phyloP scores from a whole-genome alignment of 2,329 filamentous ascomycete genomes.

The Xylaria sp. region DNA sequence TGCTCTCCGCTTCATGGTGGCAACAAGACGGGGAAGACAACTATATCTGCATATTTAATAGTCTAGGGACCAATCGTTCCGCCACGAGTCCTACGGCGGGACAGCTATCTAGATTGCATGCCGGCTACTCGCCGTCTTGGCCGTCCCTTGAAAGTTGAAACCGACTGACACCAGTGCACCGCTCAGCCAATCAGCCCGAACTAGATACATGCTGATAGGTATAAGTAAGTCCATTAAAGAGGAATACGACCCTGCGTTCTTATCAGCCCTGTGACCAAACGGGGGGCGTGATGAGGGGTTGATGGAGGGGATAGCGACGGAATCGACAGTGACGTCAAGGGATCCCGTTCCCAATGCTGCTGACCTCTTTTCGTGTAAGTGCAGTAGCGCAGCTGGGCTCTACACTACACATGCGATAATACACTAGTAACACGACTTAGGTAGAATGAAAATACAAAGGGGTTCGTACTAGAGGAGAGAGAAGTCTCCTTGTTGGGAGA shows the following conservation, averaged over 20 bases:
- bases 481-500: too few relatives aligned
- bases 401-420: too few relatives aligned
- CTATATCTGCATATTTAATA: neutral
- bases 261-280: constrained; percentile 10
- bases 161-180: too few relatives aligned
- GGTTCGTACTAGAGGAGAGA: too few relatives aligned
- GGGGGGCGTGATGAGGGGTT: constrained; percentile 12
- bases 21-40: neutral
- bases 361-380: neutral
- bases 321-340: constrained; percentile 23
- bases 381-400: neutral
- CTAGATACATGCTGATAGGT: too few relatives aligned
- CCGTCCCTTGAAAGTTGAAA: neutral
- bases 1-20: too few relatives aligned
- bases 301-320: neutral
- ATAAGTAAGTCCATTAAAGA: neutral
- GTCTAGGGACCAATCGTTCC: constrained; percentile 28
- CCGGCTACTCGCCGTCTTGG: constrained; percentile 12
- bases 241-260: neutral
- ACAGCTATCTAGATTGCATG: neutral
- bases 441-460: too few relatives aligned
- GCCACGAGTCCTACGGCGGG: constrained; percentile 22
- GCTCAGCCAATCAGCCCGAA: too few relatives aligned
- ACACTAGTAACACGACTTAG: too few relatives aligned
- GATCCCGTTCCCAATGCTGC: neutral